Conservation (phyloP, 495 filamentous ascomycete genomes). For the Penicillium paradoxum region DNA sequence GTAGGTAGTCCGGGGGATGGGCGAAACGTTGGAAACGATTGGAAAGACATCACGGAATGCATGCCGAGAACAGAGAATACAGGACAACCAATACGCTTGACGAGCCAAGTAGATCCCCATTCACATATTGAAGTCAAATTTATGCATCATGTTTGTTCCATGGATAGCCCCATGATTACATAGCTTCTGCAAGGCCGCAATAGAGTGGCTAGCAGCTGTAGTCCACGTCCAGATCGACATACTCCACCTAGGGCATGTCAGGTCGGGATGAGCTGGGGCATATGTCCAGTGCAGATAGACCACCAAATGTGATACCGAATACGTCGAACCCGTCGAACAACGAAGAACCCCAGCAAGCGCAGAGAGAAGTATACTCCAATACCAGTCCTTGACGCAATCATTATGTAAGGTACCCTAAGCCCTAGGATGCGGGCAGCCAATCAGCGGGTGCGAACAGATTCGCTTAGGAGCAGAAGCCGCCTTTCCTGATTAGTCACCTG, state of each 20-base stretch:
- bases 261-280: not conserved
- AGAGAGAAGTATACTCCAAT: not conserved
- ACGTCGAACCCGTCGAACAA: not conserved
- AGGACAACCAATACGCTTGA: no score
- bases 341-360: not conserved
- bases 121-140: not conserved
- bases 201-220: not conserved
- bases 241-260: not conserved
- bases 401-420: constrained; percentile 14
- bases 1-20: no score
- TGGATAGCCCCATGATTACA: constrained; percentile 6
- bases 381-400: constrained; percentile 3
- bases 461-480: constrained; percentile 11
- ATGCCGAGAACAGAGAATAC: not conserved
- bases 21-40: no score
- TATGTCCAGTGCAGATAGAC: not conserved
- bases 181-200: constrained; percentile 4
- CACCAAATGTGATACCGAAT: not conserved
- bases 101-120: no score
- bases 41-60: not conserved
- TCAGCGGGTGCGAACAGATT: not conserved
- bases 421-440: constrained; percentile 10
- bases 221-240: constrained; percentile 1
- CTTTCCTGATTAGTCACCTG: constrained; percentile 10
- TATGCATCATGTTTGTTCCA: constrained; percentile 1